Conservation (phyloP, 805 yeast genomes). For the Candida andamanensis region DNA sequence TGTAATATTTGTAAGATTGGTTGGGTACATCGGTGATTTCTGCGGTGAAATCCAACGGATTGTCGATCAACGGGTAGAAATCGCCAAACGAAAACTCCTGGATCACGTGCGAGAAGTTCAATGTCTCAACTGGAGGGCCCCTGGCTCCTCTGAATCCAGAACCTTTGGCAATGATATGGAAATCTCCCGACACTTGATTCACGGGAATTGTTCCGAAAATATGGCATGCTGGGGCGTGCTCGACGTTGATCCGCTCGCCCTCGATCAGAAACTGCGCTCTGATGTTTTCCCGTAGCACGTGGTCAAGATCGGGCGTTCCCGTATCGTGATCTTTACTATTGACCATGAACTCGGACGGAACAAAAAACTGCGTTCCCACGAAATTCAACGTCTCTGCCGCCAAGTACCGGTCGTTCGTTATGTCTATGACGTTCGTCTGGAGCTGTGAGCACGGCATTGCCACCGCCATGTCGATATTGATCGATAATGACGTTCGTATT, state of each 20-base stretch:
- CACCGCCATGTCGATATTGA: constrained; percentile 77
- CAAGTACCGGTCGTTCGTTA: constrained; percentile 68
- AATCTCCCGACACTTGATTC: constrained; percentile 78
- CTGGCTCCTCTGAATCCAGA: constrained; percentile 52
- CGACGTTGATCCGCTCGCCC: constrained; percentile 39
- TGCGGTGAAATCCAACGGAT: constrained; percentile 81
- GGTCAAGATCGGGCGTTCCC: constrained; percentile 61
- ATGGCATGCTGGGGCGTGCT: constrained; percentile 70
- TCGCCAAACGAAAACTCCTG: constrained; percentile 88
- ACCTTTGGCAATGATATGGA: constrained; percentile 79
- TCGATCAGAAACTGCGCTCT: constrained; percentile 54
- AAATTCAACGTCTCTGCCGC: constrained; percentile 73
- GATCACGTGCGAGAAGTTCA: constrained; percentile 81
- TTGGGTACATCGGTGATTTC: constrained; percentile 46
- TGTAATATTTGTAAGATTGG: constrained; percentile 57
- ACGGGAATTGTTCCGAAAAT: constrained; percentile 80
- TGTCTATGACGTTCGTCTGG: constrained; percentile 72
- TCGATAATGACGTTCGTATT: constrained; percentile 51
- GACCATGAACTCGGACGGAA: constrained; percentile 36
- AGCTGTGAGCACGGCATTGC: constrained; percentile 78
- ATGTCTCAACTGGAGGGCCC: constrained; percentile 41
- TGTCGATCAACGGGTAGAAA: constrained; percentile 77
- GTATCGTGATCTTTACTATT: constrained; percentile 43
- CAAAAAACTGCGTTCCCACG: constrained; percentile 61
- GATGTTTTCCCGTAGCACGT: constrained; percentile 58